Evolutionary conservation across 441 rosid species (phyloP).

Genomic region (Adansonia gregorii): DNA sequence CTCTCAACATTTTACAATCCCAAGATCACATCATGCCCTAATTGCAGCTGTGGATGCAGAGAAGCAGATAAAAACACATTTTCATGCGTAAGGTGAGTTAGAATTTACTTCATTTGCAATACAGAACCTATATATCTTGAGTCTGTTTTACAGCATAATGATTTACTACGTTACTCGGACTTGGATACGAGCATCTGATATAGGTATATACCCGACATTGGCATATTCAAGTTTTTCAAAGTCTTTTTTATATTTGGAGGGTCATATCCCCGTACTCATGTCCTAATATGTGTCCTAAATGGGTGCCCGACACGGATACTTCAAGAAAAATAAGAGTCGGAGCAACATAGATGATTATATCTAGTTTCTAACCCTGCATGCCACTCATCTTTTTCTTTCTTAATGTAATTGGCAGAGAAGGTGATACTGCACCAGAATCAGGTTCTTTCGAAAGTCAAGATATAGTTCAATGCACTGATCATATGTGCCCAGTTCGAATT

Average conservation of each 20-base stretch:
- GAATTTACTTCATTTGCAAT: neutral
- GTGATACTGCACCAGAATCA: slow-evolving; percentile 20
- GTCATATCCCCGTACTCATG: no score
- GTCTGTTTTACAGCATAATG: neutral
- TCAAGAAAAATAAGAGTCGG: no score
- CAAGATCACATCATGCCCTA: slow-evolving; percentile 52
- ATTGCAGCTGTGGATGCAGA: slow-evolving; percentile 76
- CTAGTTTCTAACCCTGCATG: neutral
- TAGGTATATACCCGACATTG: no score
- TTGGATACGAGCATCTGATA: no score
- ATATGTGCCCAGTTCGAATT: slow-evolving; percentile 59
- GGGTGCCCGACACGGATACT: no score
- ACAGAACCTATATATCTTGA: neutral
- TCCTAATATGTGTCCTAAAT: no score
- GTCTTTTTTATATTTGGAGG: no score
- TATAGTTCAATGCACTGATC: slow-evolving; percentile 54
- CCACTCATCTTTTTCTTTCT: slow-evolving; percentile 3
- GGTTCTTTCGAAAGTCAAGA: slow-evolving; percentile 28
- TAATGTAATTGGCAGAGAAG: slow-evolving; percentile 39
- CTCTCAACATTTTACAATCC: slow-evolving; percentile 64
- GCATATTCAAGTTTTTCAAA: no score
- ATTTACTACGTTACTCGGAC: no score
- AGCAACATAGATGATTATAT: no score
- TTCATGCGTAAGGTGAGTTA: slow-evolving; percentile 50
- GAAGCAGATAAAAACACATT: slow-evolving; percentile 35